A percentile compares a stretch with the other conserved stretches of the same genome.
Evolutionary conservation across 768 basidiomycete genomes (phyloP).

Genomic region (Panaeolus papilionaceus): DNA sequence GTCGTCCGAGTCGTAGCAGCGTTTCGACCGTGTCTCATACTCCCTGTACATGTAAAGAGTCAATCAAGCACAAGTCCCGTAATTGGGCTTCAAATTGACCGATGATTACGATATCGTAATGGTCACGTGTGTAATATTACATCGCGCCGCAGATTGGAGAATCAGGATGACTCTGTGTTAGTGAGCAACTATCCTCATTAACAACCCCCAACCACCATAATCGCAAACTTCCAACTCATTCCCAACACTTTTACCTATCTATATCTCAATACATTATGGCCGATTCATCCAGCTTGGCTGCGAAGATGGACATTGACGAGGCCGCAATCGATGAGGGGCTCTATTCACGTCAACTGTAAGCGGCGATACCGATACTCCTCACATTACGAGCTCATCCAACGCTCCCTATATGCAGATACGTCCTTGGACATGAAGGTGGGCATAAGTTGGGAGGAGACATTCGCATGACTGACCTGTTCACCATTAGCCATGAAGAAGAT

Average conservation of each 20-base stretch:
- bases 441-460: constrained; percentile 7
- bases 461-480: constrained; percentile 16
- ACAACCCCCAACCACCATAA: constrained; percentile 15
- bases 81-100: not conserved
- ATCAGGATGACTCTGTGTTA: constrained; percentile 20
- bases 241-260: constrained; percentile 19
- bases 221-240: constrained; percentile 21
- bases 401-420: constrained; percentile 58
- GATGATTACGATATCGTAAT: constrained; percentile 7
- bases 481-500: constrained; percentile 95
- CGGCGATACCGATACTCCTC: constrained; percentile 22
- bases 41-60: no score
- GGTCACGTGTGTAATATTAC: constrained; percentile 29
- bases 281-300: constrained; percentile 43
- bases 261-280: constrained; percentile 37
- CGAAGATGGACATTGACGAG: constrained; percentile 86
- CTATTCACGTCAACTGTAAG: constrained; percentile 93
- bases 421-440: constrained; percentile 94
- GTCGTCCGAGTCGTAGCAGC: no score
- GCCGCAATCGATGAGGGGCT: constrained; percentile 91
- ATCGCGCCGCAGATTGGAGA: constrained; percentile 27
- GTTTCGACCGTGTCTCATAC: no score
- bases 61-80: no score
- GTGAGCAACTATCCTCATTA: not conserved
- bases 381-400: constrained; percentile 10